Base-by-base conservation (phyloP, 2,329 filamentous ascomycete species). In the Dactylellina cionopaga region DNA sequence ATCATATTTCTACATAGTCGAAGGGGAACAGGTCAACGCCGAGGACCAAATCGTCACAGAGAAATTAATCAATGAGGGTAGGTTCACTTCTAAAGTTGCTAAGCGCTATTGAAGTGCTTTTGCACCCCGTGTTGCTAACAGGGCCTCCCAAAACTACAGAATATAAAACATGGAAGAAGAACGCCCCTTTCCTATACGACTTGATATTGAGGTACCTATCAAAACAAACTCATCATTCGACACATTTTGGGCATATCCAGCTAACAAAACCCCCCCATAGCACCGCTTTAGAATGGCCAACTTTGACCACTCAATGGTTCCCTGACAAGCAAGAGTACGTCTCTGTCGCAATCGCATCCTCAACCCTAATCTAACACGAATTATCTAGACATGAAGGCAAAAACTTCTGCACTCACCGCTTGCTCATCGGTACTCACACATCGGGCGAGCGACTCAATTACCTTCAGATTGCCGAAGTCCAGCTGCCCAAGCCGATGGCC, bases 81-180 rank as follows among this genome's bases (percentile, higher is more conserved):
- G 54, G 75, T 62, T 56, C 9, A 7, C 49, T 25, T 49, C 60
- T 39, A 39, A 13, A 47, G 15, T n/a, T n/a, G n/a, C n/a, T n/a
- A n/a, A n/a, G n/a, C n/a, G n/a, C n/a, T n/a, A n/a, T n/a, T n/a
- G n/a, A n/a, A 15, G 6, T 25, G 2, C 11, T 24, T 24, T 19
- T 17, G 13, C 17, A 39, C 19, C 9, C 17, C 2, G n/a, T 15
- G 27, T 49, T 33, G 10, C 52, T 43, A 31, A 51, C 31, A 41
- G 29, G 13, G 11, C 22, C 7, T 11, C 29, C 7, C 37, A 24
- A n/a, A 49, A 46, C 19, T 37, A 41, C 22, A 92, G 95, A 99
- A 81, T 99, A 99, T 87, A 99, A 99, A 81, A 97, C 94, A 76
- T 99, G 95, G 95, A 99, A 99, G 86, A 99, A 99, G 85, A 99